A percentile compares a stretch with the other conserved stretches of the same genome.
phyloP scores from a whole-genome alignment of 2,329 filamentous ascomycete genomes.

The Neonectria sp. region DNA sequence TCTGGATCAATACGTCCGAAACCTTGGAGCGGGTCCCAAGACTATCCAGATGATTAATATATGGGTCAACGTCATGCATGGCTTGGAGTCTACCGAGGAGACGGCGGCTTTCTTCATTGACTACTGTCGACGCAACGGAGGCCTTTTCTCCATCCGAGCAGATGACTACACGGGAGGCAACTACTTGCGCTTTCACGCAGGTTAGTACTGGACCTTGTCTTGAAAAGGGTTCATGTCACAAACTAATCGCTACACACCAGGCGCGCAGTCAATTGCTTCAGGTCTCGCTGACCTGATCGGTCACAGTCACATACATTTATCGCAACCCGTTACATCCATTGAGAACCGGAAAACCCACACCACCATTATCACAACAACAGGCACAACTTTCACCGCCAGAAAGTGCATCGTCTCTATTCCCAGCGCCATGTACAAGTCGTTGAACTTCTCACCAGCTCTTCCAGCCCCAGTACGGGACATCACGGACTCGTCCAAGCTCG shows the following conservation, averaged over 20 bases:
- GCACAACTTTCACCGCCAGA: slow-evolving; percentile 49
- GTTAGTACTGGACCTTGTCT: slow-evolving; percentile 19
- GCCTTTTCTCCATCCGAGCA: slow-evolving; percentile 53
- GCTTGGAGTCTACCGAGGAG: slow-evolving; percentile 53
- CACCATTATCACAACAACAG: slow-evolving; percentile 39
- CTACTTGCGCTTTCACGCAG: slow-evolving; percentile 50
- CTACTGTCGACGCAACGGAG: slow-evolving; percentile 54
- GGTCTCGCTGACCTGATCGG: slow-evolving; percentile 49
- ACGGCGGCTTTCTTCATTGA: slow-evolving; percentile 56
- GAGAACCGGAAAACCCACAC: slow-evolving; percentile 36
- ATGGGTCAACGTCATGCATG: slow-evolving; percentile 56
- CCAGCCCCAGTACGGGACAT: slow-evolving; percentile 54
- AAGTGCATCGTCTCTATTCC: slow-evolving; percentile 65
- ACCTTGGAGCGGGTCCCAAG: slow-evolving; percentile 50
- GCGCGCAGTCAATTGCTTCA: slow-evolving; percentile 45
- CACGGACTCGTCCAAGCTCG: slow-evolving; percentile 53
- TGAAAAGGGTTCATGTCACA: not conserved
- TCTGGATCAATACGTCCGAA: slow-evolving; percentile 53
- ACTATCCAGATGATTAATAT: slow-evolving; percentile 54
- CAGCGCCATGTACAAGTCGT: slow-evolving; percentile 61
- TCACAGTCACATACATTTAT: slow-evolving; percentile 34
- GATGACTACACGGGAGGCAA: slow-evolving; percentile 55
- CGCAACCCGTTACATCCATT: slow-evolving; percentile 43
- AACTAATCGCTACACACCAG: slow-evolving; percentile 24
- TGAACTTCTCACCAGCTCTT: slow-evolving; percentile 63